Percentiles rank a stretch among this genome's conserved stretches.
Evolutionary conservation across 1,284 basidiomycete species (phyloP).

Genomic region (Ustilago xerochloae): DNA sequence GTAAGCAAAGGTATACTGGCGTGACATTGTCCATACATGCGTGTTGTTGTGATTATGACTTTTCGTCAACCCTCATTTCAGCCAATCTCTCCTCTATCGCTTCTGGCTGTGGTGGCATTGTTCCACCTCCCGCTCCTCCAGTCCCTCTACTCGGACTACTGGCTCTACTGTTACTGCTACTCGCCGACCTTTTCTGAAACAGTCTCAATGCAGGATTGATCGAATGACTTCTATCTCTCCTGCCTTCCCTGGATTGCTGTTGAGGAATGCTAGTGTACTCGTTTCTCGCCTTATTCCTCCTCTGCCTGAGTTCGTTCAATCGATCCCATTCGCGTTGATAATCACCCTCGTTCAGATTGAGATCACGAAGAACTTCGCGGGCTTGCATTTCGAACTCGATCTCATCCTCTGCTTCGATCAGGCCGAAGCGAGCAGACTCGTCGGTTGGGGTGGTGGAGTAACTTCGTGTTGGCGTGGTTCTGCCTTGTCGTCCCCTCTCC

Average conservation of each 20-base stretch:
- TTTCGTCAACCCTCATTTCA: slow-evolving; percentile 13
- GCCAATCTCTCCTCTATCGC: slow-evolving; percentile 1
- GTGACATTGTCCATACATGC: not conserved
- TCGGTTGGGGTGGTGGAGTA: slow-evolving; percentile 7
- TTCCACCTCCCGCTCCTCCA: slow-evolving; percentile 7
- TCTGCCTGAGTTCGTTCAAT: slow-evolving; percentile 26
- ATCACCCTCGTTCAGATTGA: slow-evolving; percentile 24
- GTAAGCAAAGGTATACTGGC: too few species aligned
- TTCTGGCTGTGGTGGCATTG: not conserved
- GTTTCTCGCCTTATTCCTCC: slow-evolving; percentile 43
- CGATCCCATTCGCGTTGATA: slow-evolving; percentile 47
- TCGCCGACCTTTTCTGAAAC: slow-evolving; percentile 37
- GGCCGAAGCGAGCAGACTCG: slow-evolving; percentile 25
- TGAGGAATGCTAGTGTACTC: slow-evolving; percentile 31
- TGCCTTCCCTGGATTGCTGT: slow-evolving; percentile 1
- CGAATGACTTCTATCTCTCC: slow-evolving; percentile 20
- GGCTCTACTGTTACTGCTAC: slow-evolving; percentile 28
- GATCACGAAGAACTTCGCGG: slow-evolving; percentile 37
- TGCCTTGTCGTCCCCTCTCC: slow-evolving; percentile 10
- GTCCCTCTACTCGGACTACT: slow-evolving; percentile 22
- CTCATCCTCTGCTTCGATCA: slow-evolving; percentile 47
- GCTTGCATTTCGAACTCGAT: slow-evolving; percentile 51
- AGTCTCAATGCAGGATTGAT: slow-evolving; percentile 27
- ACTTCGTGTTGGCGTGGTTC: not conserved
- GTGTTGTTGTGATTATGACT: not conserved